These are phyloP conservation scores for Aspergillus sp. DNA, from an alignment of 2,329 filamentous ascomycete species.

Conservation along the genomic window DNA sequence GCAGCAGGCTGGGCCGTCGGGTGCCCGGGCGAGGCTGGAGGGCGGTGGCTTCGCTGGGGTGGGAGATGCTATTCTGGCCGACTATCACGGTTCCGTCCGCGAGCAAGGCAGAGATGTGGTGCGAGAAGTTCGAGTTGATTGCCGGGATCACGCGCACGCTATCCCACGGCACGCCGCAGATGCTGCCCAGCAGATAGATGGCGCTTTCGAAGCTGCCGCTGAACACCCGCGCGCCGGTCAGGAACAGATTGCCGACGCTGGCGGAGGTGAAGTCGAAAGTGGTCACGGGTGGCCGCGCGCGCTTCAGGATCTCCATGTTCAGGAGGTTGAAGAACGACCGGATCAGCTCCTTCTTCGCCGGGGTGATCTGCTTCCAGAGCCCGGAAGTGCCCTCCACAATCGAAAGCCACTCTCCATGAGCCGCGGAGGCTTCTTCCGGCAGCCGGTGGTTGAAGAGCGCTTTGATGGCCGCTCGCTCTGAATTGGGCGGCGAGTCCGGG, in stretches of 20 bases:
- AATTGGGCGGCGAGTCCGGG: constrained; percentile 51
- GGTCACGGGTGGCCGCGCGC: constrained; percentile 57
- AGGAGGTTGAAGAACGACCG: constrained; percentile 67
- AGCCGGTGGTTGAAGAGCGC: constrained; percentile 81
- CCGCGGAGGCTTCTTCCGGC: constrained; percentile 49
- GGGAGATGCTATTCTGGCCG: constrained; percentile 87
- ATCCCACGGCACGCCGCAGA: constrained; percentile 68
- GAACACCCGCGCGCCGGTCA: constrained; percentile 80
- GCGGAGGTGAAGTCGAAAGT: constrained; percentile 70
- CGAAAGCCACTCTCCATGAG: constrained; percentile 73
- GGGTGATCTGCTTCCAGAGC: constrained; percentile 63
- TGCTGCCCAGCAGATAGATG: constrained; percentile 78
- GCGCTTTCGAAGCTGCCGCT: constrained; percentile 86
- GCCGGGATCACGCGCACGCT: constrained; percentile 73
- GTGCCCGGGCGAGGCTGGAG: constrained; percentile 22
- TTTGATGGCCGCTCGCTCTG: constrained; percentile 66
- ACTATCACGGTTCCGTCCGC: constrained; percentile 68
- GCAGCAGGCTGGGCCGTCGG: constrained; percentile 25
- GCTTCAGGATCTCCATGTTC: constrained; percentile 69
- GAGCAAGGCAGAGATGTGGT: constrained; percentile 82
- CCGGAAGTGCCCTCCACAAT: constrained; percentile 74
- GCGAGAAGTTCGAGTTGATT: constrained; percentile 89
- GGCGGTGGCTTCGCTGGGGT: constrained; percentile 61
- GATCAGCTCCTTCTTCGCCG: constrained; percentile 66
- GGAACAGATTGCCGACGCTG: constrained; percentile 68